Percentiles rank a stretch among this genome's conserved stretches.
These are phyloP conservation scores for Phialocephala subalpina DNA, from an alignment of 2,329 filamentous ascomycete species.

Conservation along the genomic window DNA sequence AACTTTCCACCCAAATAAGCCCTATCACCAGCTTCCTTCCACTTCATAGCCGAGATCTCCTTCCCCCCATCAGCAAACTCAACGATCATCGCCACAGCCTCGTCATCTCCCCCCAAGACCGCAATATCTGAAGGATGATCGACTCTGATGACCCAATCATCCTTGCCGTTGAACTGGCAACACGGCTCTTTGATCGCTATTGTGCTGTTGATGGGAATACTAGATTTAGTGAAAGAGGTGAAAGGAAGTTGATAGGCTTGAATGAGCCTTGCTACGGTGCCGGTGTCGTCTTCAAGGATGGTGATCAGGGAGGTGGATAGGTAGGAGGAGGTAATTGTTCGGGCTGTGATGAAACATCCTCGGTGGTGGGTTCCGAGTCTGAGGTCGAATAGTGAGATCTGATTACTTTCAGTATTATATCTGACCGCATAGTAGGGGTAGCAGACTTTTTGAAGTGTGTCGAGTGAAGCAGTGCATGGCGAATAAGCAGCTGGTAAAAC, in stretches of 20 bases:
- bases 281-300: slow-evolving; percentile 27
- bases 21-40: slow-evolving; percentile 31
- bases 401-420: not conserved
- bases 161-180: slow-evolving; percentile 26
- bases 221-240: not conserved
- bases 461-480: slow-evolving; percentile 11
- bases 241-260: slow-evolving; percentile 26
- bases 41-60: slow-evolving; percentile 23
- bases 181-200: slow-evolving; percentile 34
- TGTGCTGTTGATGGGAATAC: slow-evolving; percentile 31
- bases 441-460: slow-evolving; percentile 19
- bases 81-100: slow-evolving; percentile 32
- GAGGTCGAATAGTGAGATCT: slow-evolving; percentile 31
- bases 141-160: slow-evolving; percentile 26
- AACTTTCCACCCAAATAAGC: slow-evolving; percentile 29
- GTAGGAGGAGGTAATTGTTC: slow-evolving; percentile 30
- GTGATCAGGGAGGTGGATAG: slow-evolving; percentile 23
- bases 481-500: slow-evolving; percentile 22
- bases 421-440: not conserved
- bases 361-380: slow-evolving; percentile 31
- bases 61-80: slow-evolving; percentile 27
- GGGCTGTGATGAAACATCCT: slow-evolving; percentile 30
- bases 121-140: slow-evolving; percentile 36
- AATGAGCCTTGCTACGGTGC: slow-evolving; percentile 21
- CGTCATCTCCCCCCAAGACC: slow-evolving; percentile 31